A percentile compares a stretch with the other conserved stretches of the same genome.
Conservation (phyloP, 2,329 filamentous ascomycete species). For the Fusarium mangiferae region DNA sequence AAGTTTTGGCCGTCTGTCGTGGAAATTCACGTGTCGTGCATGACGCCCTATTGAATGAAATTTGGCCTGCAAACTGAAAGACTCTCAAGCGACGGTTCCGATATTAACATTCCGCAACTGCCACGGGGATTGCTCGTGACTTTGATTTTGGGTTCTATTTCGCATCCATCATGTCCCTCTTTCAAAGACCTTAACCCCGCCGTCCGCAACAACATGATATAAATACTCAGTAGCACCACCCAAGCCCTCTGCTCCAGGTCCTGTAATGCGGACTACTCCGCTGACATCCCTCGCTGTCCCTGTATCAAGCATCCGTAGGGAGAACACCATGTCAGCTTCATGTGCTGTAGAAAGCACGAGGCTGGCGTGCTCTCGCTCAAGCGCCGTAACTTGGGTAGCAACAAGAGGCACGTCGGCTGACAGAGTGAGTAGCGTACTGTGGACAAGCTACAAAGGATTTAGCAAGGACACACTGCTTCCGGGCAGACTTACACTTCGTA, state of each 20-base stretch:
- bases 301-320: slow-evolving; percentile 81
- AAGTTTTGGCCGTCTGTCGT: background rate
- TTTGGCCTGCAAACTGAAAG: background rate
- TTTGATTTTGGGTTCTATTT: background rate
- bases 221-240: slow-evolving; percentile 76
- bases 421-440: slow-evolving; percentile 73
- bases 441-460: slow-evolving; percentile 59
- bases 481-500: slow-evolving; percentile 68
- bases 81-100: background rate
- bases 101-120: background rate
- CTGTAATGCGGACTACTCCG: slow-evolving; percentile 82
- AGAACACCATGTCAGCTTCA: slow-evolving; percentile 75
- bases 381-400: slow-evolving; percentile 65
- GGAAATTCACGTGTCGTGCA: slow-evolving; percentile 10
- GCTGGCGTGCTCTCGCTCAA: slow-evolving; percentile 78
- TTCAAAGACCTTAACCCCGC: slow-evolving; percentile 84
- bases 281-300: slow-evolving; percentile 92
- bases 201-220: slow-evolving; percentile 84
- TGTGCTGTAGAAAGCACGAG: slow-evolving; percentile 80
- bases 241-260: slow-evolving; percentile 45
- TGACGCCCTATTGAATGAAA: background rate
- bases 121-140: background rate
- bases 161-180: slow-evolving; percentile 63
- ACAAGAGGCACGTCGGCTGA: slow-evolving; percentile 81
- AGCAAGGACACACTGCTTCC: background rate